Percentiles rank a stretch among this genome's conserved stretches.
Conservation (phyloP, 2,329 filamentous ascomycete genomes). For the Pezicula carpinea region DNA sequence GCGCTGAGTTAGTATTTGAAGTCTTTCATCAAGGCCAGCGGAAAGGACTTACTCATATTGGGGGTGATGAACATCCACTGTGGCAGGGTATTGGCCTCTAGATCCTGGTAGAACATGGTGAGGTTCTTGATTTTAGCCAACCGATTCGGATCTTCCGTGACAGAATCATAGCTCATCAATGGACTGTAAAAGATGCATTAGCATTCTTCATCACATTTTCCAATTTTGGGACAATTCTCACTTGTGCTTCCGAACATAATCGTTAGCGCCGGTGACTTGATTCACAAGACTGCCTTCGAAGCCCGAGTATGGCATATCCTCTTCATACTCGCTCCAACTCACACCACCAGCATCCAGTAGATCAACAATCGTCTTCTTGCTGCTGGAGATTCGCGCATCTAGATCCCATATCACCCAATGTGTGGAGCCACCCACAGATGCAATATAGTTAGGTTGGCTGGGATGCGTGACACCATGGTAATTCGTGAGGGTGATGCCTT, state of each 20-base stretch:
- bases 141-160: slow-evolving; percentile 53
- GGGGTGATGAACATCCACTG: slow-evolving; percentile 71
- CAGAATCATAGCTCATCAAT: slow-evolving; percentile 58
- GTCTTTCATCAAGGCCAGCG: background rate
- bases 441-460: slow-evolving; percentile 72
- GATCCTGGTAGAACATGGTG: slow-evolving; percentile 61
- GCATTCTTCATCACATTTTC: background rate
- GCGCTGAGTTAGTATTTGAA: background rate
- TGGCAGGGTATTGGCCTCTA: slow-evolving; percentile 58
- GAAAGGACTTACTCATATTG: slow-evolving; percentile 50
- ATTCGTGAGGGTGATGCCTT: slow-evolving; percentile 58
- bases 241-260: slow-evolving; percentile 82
- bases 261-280: slow-evolving; percentile 58
- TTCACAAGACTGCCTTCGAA: slow-evolving; percentile 65
- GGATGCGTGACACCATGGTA: slow-evolving; percentile 64
- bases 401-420: slow-evolving; percentile 68
- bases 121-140: slow-evolving; percentile 70
- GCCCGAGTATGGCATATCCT: slow-evolving; percentile 70
- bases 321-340: slow-evolving; percentile 68
- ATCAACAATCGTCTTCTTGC: slow-evolving; percentile 49
- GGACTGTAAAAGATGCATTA: slow-evolving; percentile 25
- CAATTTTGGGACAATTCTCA: slow-evolving; percentile 22
- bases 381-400: slow-evolving; percentile 46
- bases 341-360: slow-evolving; percentile 59
- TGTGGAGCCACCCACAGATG: slow-evolving; percentile 60